Evolutionary conservation across 441 rosid species (phyloP).

Genomic region (Euphorbia celastroides): DNA sequence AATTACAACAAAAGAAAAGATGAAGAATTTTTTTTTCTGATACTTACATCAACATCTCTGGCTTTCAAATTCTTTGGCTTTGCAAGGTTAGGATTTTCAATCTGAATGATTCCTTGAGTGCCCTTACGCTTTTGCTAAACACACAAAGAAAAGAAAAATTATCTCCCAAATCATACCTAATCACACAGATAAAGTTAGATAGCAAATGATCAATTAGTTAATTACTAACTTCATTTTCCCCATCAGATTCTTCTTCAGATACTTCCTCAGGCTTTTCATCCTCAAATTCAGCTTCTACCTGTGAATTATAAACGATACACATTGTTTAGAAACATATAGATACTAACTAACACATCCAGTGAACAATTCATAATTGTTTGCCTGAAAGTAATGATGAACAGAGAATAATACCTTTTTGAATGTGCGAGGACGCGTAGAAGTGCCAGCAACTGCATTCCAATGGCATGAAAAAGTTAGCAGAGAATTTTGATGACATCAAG

Average conservation of each 20-base stretch:
- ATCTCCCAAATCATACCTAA: not conserved
- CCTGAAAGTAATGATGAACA: not conserved
- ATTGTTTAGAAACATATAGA: not conserved
- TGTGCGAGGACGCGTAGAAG: conserved; percentile 77
- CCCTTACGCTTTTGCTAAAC: conserved; percentile 72
- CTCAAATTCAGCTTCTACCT: conserved; percentile 64
- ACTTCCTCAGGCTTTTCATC: conserved; percentile 43
- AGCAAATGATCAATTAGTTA: not conserved
- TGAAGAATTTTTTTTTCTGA: not conserved
- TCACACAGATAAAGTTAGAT: not conserved
- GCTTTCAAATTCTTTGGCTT: conserved; percentile 77
- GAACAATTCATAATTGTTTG: not conserved
- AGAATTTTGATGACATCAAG: not conserved
- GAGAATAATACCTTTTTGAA: conserved; percentile 56
- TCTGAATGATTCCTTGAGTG: conserved; percentile 66
- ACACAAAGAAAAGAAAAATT: not conserved
- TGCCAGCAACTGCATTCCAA: conserved; percentile 73
- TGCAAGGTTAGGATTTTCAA: conserved; percentile 79
- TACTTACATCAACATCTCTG: conserved; percentile 76
- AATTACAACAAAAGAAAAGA: not conserved
- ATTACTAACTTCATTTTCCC: conserved; percentile 59
- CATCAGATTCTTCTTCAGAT: conserved; percentile 67
- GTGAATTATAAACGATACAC: conserved; percentile 9
- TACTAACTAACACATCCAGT: not conserved
- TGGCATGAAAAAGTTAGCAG: not conserved